phyloP scores from a whole-genome alignment of 2,329 filamentous ascomycete species.

The Trichoderma breve region DNA sequence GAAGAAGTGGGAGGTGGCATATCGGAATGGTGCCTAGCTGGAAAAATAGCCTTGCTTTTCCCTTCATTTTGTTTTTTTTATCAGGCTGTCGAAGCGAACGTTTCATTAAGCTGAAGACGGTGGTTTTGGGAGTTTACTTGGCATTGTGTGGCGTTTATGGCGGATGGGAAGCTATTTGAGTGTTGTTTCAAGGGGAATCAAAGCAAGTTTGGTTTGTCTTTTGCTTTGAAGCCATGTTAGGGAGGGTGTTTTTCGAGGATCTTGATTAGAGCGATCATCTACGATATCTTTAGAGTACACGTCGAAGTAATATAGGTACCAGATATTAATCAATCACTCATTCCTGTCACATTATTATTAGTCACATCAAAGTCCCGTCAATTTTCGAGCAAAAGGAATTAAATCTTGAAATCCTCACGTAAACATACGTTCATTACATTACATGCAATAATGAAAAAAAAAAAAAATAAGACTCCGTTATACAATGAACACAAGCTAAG shows the following conservation, averaged over 20 bases:
- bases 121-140: not conserved
- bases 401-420: not conserved
- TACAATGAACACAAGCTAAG: not conserved
- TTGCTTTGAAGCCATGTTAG: not conserved
- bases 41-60: not conserved
- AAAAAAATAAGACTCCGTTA: not conserved
- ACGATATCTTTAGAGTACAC: not conserved
- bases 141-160: constrained; percentile 39
- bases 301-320: not conserved
- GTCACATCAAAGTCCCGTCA: not conserved
- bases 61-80: not conserved
- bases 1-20: constrained; percentile 53
- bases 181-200: not conserved
- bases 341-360: not conserved
- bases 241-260: not conserved
- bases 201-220: not conserved
- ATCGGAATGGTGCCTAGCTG: constrained; percentile 34
- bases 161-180: not conserved
- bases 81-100: not conserved
- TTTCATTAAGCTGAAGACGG: not conserved
- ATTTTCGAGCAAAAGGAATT: not conserved
- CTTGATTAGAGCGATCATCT: not conserved
- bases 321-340: not conserved
- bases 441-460: not conserved
- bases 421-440: not conserved